These are phyloP conservation scores for Ustilago crameri DNA, from an alignment of 1,284 basidiomycete genomes.

Conservation along the genomic window DNA sequence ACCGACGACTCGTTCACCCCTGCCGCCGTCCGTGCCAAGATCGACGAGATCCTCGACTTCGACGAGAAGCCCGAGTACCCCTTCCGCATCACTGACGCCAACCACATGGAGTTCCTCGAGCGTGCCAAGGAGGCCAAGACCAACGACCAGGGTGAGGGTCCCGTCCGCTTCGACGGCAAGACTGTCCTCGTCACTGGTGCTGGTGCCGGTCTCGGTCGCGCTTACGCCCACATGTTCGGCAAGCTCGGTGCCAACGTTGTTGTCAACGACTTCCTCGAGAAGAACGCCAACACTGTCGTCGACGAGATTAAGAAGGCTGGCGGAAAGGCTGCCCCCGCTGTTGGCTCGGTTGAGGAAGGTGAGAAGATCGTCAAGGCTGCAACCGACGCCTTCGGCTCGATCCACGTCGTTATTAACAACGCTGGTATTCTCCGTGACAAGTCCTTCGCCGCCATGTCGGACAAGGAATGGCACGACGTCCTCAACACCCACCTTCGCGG, in stretches of 20 bases:
- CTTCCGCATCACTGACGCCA: conserved; percentile 74
- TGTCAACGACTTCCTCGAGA: conserved; percentile 92
- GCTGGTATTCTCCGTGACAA: conserved; percentile 90
- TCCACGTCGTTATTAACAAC: conserved; percentile 90
- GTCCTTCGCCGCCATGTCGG: conserved; percentile 87
- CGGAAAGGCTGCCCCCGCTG: conserved; percentile 84
- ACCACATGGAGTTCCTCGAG: conserved; percentile 75
- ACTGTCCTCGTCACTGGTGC: conserved; percentile 91
- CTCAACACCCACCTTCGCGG: conserved; percentile 83
- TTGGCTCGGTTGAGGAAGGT: conserved; percentile 87
- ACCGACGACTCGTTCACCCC: conserved; percentile 92
- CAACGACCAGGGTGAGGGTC: conserved; percentile 77
- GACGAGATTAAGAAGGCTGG: conserved; percentile 87
- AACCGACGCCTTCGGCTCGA: conserved; percentile 84
- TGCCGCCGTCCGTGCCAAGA: conserved; percentile 75
- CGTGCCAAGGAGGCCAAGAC: conserved; percentile 76
- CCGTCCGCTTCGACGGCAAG: conserved; percentile 85
- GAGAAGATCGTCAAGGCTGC: conserved; percentile 89
- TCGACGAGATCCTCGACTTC: conserved; percentile 81
- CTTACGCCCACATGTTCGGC: conserved; percentile 90
- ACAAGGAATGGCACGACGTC: conserved; percentile 94
- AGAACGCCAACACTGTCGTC: conserved; percentile 84
- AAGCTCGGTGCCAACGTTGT: conserved; percentile 94
- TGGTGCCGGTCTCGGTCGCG: conserved; percentile 77
- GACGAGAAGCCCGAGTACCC: conserved; percentile 79